Evolutionary conservation across 495 filamentous ascomycete genomes (phyloP).

Genomic region (Lophiotrema nucula): DNA sequence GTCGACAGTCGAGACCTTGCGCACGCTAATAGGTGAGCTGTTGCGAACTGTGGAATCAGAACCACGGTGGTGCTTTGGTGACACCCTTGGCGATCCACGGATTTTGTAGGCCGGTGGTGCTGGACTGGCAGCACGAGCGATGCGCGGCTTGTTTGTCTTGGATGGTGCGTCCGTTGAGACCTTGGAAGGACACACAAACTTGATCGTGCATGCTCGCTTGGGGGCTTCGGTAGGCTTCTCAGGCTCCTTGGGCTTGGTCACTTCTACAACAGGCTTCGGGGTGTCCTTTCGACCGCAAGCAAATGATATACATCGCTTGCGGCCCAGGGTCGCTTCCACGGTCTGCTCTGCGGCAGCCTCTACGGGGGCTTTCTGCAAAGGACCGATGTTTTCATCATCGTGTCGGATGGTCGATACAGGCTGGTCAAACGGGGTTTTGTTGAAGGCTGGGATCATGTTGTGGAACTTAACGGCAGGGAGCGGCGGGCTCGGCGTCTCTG

Average conservation of each 20-base stretch:
- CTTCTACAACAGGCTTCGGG: constrained; percentile 42
- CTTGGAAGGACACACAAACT: constrained; percentile 58
- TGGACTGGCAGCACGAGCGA: constrained; percentile 36
- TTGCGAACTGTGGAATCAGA: constrained; percentile 50
- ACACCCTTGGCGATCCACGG: constrained; percentile 22
- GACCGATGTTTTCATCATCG: constrained; percentile 36
- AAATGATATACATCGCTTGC: constrained; percentile 90
- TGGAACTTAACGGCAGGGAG: constrained; percentile 46
- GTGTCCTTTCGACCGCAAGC: constrained; percentile 64
- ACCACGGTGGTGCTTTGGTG: constrained; percentile 49
- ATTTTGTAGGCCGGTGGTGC: constrained; percentile 37
- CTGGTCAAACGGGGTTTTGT: constrained; percentile 35
- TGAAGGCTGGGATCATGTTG: constrained; percentile 34
- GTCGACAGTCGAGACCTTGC: constrained; percentile 27
- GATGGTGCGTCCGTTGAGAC: constrained; percentile 24
- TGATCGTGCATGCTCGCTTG: constrained; percentile 57
- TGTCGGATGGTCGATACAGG: constrained; percentile 31
- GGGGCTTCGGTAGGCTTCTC: constrained; percentile 34
- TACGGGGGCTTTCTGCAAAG: constrained; percentile 16
- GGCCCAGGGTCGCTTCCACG: constrained; percentile 53
- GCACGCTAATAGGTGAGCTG: constrained; percentile 37
- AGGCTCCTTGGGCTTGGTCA: constrained; percentile 16
- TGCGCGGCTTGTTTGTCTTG: constrained; percentile 24
- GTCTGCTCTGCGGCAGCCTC: constrained; percentile 23
- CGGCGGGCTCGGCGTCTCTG: constrained; percentile 85